Evolutionary conservation across 2,329 filamentous ascomycete genomes (phyloP), one percentile per base, ranked within the genome.

Genomic region (Didymosphaeria variabile): DNA sequence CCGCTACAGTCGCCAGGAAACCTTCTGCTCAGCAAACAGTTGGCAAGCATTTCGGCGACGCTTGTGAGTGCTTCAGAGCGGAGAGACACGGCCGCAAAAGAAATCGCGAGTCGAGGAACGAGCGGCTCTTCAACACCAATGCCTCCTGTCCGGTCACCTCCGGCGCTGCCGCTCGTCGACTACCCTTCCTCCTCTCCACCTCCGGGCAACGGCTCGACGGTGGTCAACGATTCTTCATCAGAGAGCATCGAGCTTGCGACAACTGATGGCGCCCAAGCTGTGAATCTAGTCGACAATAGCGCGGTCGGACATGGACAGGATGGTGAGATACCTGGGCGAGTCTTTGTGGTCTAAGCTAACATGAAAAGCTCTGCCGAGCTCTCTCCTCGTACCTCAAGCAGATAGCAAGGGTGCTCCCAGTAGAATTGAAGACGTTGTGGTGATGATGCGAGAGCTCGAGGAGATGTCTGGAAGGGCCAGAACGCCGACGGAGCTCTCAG

Each of bases 41-140:
- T 72, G 9, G 64, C 62, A 8, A 66, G 34, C 52, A 72, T 72
- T 32, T 58, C 62, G 0, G 58, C 69, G 15, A 66, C 60, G 6
- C 57, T 72, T 3, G 31, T 58, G 21, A 59, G 58, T 52, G 66
- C 63, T 7, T 66, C 65, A 2, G 60, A 60, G 40, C 62, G 63
- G n/a, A 63, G 63, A 13, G 59, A 70, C 19, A 40, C 52, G 13
- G 60, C 65, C n/a, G 19, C 63, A 10, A 40, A 52, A 42, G 29
- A 58, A 13, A 15, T 55, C 44, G 52, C 23, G 17, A 12, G 59
- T 26, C 13, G 29, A 17, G 42, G 12, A n/a, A 44, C 50, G n/a
- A 54, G 29, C 44, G 17, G 46, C 21, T 12, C 53, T 3, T 26
- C 53, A 10, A 49, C 55, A 47, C 49, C 54, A 29, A 40, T 36